Conservation (phyloP, 306 rosid species). For the Comarum palustre region DNA sequence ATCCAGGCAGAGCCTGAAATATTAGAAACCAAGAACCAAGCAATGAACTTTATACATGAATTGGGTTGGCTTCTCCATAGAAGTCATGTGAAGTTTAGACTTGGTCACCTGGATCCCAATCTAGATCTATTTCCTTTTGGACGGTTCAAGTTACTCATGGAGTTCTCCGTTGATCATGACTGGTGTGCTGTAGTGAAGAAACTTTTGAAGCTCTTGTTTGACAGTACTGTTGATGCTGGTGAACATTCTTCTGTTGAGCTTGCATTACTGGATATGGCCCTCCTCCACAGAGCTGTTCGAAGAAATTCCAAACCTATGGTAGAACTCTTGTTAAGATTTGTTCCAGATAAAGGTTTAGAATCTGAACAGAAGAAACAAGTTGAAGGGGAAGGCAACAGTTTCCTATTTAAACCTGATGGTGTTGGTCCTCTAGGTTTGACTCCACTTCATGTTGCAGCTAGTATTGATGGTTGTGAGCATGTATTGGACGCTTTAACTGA, state of each 20-base stretch:
- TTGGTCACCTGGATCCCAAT: constrained; percentile 56
- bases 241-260: constrained; percentile 47
- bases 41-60: constrained; percentile 75
- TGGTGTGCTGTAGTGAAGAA: constrained; percentile 85
- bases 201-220: constrained; percentile 59
- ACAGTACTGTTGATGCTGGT: constrained; percentile 60
- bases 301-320: constrained; percentile 69
- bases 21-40: constrained; percentile 59
- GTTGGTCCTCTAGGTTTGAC: constrained; percentile 77
- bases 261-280: constrained; percentile 63
- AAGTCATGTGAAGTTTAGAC: constrained; percentile 49
- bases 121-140: constrained; percentile 50
- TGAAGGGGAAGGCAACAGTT: constrained; percentile 27
- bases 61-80: constrained; percentile 96
- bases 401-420: constrained; percentile 68
- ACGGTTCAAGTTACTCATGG: constrained; percentile 73
- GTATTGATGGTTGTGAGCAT: constrained; percentile 57
- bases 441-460: constrained; percentile 80
- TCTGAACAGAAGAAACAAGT: constrained; percentile 39
- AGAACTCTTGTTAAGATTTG: constrained; percentile 61
- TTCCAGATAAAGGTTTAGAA: constrained; percentile 36
- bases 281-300: constrained; percentile 81
- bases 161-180: constrained; percentile 80
- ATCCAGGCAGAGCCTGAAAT: constrained; percentile 32
- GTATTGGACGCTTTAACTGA: constrained; percentile 78